These are phyloP conservation scores for Esteya vermicola DNA, from an alignment of 2,329 filamentous ascomycete genomes.

Conservation along the genomic window DNA sequence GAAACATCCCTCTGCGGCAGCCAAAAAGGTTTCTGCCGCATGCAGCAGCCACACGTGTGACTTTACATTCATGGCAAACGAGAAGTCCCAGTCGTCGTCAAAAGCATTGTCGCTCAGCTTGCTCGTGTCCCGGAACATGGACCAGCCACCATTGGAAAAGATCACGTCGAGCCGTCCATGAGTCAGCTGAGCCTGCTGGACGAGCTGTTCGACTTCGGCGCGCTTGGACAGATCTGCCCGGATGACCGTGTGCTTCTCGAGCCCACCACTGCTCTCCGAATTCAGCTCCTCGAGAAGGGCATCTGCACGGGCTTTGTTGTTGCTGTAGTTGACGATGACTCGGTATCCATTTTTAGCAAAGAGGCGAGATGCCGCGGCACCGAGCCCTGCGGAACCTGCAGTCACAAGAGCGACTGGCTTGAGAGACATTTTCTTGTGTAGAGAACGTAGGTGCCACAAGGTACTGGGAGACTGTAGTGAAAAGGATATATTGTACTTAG, in stretches of 20 bases:
- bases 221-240: constrained; percentile 52
- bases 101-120: constrained; percentile 36
- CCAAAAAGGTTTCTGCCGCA: constrained; percentile 37
- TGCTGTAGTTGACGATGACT: constrained; percentile 61
- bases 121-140: constrained; percentile 26
- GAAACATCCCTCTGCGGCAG: constrained; percentile 43
- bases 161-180: constrained; percentile 63
- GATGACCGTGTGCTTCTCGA: constrained; percentile 30
- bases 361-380: constrained; percentile 50
- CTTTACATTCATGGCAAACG: constrained; percentile 49
- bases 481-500: too few relatives aligned
- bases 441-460: too few relatives aligned
- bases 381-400: constrained; percentile 50
- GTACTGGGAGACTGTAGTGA: too few relatives aligned
- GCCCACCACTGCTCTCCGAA: constrained; percentile 13
- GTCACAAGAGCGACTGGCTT: constrained; percentile 28
- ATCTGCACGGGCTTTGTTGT: constrained; percentile 43
- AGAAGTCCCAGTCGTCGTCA: constrained; percentile 45
- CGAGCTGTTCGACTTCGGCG: constrained; percentile 41
- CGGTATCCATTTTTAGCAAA: constrained; percentile 57
- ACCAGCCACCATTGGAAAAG: constrained; percentile 59
- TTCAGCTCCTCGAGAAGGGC: constrained; percentile 39
- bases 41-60: constrained; percentile 45
- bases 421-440: constrained; percentile 6
- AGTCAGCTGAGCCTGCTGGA: constrained; percentile 41